Evolutionary conservation across 371 early-diverging fungal species (phyloP).

Genomic region (Circinella umbellata): DNA sequence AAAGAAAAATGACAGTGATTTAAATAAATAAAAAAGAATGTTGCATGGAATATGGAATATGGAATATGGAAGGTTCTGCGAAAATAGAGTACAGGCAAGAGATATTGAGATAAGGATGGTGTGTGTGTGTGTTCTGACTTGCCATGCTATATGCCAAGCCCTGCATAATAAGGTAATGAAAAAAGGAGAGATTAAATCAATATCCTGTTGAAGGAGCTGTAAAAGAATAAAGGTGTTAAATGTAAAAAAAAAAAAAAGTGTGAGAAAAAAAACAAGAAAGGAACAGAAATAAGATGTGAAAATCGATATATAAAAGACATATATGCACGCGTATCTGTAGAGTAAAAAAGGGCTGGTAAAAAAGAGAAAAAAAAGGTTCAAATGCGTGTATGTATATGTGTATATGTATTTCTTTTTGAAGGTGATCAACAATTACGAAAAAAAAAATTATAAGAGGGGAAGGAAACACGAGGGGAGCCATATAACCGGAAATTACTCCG

Average conservation of each 20-base stretch:
- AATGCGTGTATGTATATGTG: too few species aligned
- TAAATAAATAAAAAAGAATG: neutral
- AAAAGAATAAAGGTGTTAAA: neutral
- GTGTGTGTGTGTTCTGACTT: neutral
- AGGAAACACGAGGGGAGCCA: neutral
- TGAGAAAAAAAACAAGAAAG: neutral
- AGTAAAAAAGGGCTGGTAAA: too few species aligned
- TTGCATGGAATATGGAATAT: neutral
- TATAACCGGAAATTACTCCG: constrained; percentile 5
- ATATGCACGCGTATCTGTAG: too few species aligned
- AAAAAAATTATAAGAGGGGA: constrained; percentile 1
- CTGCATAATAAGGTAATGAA: constrained; percentile 9
- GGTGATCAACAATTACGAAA: neutral
- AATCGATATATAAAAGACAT: neutral
- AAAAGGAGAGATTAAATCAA: constrained; percentile 4
- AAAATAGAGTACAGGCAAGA: neutral
- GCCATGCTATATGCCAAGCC: neutral
- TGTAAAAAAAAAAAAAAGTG: neutral
- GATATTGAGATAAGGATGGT: neutral
- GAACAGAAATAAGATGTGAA: neutral
- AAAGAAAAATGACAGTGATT: neutral
- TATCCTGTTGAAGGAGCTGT: neutral
- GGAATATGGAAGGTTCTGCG: neutral
- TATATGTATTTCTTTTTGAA: too few species aligned
- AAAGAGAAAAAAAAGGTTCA: too few species aligned